A percentile compares a stretch with the other conserved stretches of the same genome.
phyloP scores from a whole-genome alignment of 441 rosid species.

The Aleurites moluccanus region DNA sequence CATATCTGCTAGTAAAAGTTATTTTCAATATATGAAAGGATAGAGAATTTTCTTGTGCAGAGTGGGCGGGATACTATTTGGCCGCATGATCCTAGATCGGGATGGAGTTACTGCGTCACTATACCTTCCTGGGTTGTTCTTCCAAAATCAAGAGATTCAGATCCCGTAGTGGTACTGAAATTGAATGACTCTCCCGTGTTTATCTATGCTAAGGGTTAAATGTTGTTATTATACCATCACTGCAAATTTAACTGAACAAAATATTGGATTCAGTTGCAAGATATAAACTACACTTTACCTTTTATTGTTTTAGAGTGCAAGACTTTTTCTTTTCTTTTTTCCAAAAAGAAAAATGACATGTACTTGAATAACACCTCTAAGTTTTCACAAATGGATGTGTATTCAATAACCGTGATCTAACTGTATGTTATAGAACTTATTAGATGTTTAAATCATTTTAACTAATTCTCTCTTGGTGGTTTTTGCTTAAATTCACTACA shows the following conservation, averaged over 20 bases:
- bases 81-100: slow-evolving; percentile 90
- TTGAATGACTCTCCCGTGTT: slow-evolving; percentile 31
- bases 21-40: background rate
- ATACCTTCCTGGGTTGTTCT: slow-evolving; percentile 92
- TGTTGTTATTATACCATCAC: slow-evolving; percentile 28
- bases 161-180: slow-evolving; percentile 91
- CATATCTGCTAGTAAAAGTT: background rate
- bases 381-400: slow-evolving; percentile 2
- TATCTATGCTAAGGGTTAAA: slow-evolving; percentile 35
- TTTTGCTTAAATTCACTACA: background rate
- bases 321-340: background rate
- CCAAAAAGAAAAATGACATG: background rate
- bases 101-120: slow-evolving; percentile 96
- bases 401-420: background rate
- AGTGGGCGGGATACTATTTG: slow-evolving; percentile 80
- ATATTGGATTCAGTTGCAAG: slow-evolving; percentile 9
- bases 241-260: slow-evolving; percentile 17
- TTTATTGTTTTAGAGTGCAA: background rate
- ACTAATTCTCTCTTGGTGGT: background rate
- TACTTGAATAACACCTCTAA: background rate
- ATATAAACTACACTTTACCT: background rate
- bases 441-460: background rate
- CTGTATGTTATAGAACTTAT: slow-evolving; percentile 6
- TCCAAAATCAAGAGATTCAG: slow-evolving; percentile 89
- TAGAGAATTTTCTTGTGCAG: slow-evolving; percentile 46